Base-by-base conservation (phyloP, 148 eudicot genomes). In the Cornus florida region DNA sequence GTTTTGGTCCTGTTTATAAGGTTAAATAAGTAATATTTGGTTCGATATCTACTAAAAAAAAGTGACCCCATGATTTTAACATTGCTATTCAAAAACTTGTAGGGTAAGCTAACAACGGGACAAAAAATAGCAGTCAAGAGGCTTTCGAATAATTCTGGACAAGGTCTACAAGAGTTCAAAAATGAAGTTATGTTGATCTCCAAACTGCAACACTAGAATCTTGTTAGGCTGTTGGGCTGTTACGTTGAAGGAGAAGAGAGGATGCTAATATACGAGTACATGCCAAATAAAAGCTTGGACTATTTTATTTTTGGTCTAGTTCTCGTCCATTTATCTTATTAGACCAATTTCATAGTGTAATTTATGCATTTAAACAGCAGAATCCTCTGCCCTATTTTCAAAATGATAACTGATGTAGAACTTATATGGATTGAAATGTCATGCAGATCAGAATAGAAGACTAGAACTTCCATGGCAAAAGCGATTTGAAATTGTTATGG, bases 1-100 rank as follows among this genome's bases (percentile, higher is more conserved):
- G 81, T 23, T 79, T 72, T 71, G 81, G 81, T n/a, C 81, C 76
- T 12, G 76, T 79, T 6, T 72, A 79, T 38, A 79, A 79, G 81
- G 81, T 79, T 28, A 28, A 28, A 28, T 28, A 28, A 28, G 28
- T 28, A 28, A 28, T 28, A 0, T 28, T 28, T 28, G 28, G 28
- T 28, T 28, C 28, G 28, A 28, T 28, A 28, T 28, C 28, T 28
- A 28, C 0, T 28, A 28, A 28, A 28, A 28, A 28, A 28, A 28
- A 28, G 28, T 28, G 28, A 28, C 28, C 28, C 28, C 1, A 28
- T 28, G 28, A 28, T 28, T 28, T 1, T 28, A 28, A 28, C 28
- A 28, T 28, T 28, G 28, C 28, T 28, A 28, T 28, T 28, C 28
- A 28, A 28, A 28, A 28, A 28, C 28, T 28, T 28, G 28, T 28